phyloP scores from a whole-genome alignment of 768 basidiomycete species.

The Mycena maculata region DNA sequence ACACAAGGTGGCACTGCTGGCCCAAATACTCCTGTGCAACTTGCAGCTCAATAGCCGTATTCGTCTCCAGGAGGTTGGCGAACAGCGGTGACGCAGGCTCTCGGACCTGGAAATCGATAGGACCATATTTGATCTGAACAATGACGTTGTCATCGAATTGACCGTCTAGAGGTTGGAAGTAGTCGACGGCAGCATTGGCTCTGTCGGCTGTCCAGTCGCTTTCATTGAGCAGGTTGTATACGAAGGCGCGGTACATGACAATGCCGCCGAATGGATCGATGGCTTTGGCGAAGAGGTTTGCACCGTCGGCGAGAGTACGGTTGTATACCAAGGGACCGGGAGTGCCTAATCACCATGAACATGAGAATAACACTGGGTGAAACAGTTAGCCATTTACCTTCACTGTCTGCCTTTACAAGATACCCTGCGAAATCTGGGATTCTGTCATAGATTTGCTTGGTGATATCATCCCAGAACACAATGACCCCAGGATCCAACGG shows the following conservation, averaged over 20 bases:
- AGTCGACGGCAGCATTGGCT: constrained; percentile 33
- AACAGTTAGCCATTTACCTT: constrained; percentile 22
- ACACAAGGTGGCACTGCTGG: constrained; percentile 31
- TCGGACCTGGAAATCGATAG: constrained; percentile 34
- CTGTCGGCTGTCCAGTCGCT: constrained; percentile 30
- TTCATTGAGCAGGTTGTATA: constrained; percentile 33
- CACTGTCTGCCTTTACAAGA: constrained; percentile 35
- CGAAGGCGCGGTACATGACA: constrained; percentile 35
- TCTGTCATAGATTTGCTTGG: constrained; percentile 26
- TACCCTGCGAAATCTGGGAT: constrained; percentile 34
- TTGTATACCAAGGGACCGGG: constrained; percentile 34
- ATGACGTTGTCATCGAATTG: constrained; percentile 34
- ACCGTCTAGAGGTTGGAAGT: constrained; percentile 32
- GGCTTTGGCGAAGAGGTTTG: constrained; percentile 32
- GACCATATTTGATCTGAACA: constrained; percentile 34
- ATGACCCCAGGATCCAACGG: constrained; percentile 31
- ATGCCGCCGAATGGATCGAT: constrained; percentile 27
- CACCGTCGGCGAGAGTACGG: constrained; percentile 32
- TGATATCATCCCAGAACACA: constrained; percentile 29
- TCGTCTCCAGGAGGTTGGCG: constrained; percentile 31
- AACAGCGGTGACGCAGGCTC: constrained; percentile 34
- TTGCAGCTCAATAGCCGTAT: constrained; percentile 30
- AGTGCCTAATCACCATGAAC: constrained; percentile 23
- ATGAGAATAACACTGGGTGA: constrained; percentile 15
- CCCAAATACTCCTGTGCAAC: constrained; percentile 34